Percentiles rank a stretch among this genome's conserved stretches.
Conservation (phyloP, 1,139 yeast species). For the Yamadazyma diddensiae region DNA sequence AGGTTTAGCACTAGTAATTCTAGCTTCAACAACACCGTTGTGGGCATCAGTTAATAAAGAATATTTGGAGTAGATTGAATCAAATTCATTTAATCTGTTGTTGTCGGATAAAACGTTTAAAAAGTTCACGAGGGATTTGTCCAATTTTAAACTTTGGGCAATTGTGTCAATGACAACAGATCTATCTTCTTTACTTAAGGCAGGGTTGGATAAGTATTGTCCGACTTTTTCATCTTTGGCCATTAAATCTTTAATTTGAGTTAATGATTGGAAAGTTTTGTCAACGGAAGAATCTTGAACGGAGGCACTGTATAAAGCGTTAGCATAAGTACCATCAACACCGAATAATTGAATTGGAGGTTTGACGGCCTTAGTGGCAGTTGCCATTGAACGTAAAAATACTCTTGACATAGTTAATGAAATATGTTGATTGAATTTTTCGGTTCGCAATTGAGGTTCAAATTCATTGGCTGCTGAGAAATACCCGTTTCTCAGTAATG, state of each 20-base stretch:
- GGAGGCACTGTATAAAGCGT: slow-evolving; percentile 91
- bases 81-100: slow-evolving; percentile 80
- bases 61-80: slow-evolving; percentile 68
- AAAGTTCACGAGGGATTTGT: slow-evolving; percentile 76
- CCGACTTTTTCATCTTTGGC: slow-evolving; percentile 61
- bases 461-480: slow-evolving; percentile 14
- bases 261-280: slow-evolving; percentile 66
- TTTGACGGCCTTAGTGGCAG: slow-evolving; percentile 59
- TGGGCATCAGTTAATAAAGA: slow-evolving; percentile 80
- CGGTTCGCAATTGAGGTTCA: slow-evolving; percentile 7
- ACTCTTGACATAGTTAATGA: slow-evolving; percentile 70
- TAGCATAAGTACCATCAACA: slow-evolving; percentile 94
- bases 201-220: slow-evolving; percentile 73
- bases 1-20: slow-evolving; percentile 84
- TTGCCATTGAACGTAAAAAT: slow-evolving; percentile 69
- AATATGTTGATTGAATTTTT: slow-evolving; percentile 12
- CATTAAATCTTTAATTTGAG: slow-evolving; percentile 55
- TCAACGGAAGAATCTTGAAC: slow-evolving; percentile 78
- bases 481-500: slow-evolving; percentile 9
- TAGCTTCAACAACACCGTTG: slow-evolving; percentile 90
- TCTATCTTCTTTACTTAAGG: slow-evolving; percentile 77
- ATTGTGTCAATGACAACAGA: slow-evolving; percentile 61
- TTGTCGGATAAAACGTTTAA: slow-evolving; percentile 86
- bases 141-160: slow-evolving; percentile 57
- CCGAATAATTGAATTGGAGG: slow-evolving; percentile 96